phyloP scores from a whole-genome alignment of 176 grass and related monocot genomes.

The Puya raimondii region DNA sequence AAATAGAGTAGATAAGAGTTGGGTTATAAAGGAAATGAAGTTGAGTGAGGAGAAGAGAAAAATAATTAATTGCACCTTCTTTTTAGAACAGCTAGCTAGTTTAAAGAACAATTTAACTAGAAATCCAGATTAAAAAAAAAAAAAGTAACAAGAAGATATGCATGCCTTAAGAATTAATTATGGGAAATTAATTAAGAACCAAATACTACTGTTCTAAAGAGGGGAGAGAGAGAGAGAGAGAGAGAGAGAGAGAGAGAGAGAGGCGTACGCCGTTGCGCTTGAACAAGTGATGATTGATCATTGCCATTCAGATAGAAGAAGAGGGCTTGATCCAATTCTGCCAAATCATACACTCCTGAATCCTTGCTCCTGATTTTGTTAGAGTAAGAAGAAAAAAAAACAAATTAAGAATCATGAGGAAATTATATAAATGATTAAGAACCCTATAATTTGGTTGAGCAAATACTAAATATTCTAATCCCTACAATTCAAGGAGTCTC shows the following conservation, averaged over 20 bases:
- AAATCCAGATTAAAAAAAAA: no score
- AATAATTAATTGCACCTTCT: no score
- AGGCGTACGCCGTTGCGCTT: slow-evolving; percentile 56
- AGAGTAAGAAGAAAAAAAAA: no score
- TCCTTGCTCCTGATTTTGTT: slow-evolving; percentile 41
- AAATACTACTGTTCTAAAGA: background rate
- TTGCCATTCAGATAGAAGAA: slow-evolving; percentile 56
- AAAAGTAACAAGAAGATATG: no score
- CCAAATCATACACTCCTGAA: slow-evolving; percentile 47
- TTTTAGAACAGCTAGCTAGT: no score
- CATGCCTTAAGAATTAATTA: background rate
- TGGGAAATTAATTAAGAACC: background rate
- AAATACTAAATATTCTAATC: no score
- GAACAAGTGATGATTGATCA: slow-evolving; percentile 34
- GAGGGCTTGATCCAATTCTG: slow-evolving; percentile 52
- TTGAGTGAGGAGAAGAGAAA: no score
- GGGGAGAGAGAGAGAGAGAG: background rate
- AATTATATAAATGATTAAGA: slow-evolving; percentile 3
- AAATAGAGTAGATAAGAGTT: no score
- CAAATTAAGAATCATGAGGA: slow-evolving; percentile 24
- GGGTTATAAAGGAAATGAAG: no score
- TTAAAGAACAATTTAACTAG: no score
- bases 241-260: background rate
- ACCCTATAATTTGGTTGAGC: no score
- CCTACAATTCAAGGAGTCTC: no score